Conservation (phyloP, 106 monocot genomes). For the Dendrobium catenatum region DNA sequence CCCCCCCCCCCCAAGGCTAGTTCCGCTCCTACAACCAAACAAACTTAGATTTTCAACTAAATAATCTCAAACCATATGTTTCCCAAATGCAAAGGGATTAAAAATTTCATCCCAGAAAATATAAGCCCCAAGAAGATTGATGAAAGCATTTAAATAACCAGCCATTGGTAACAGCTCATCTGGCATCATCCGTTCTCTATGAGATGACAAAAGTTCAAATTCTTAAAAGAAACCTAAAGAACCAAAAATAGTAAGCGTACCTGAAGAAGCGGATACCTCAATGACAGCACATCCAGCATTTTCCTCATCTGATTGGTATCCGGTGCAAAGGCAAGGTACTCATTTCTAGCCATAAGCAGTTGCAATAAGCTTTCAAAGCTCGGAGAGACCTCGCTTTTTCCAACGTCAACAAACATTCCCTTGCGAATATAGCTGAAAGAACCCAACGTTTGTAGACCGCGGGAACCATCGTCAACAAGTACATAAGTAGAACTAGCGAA, state of each 20-base stretch:
- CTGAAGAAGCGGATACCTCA: constrained; percentile 68
- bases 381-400: constrained; percentile 66
- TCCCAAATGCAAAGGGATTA: not conserved
- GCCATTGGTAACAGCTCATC: not conserved
- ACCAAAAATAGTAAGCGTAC: constrained; percentile 19
- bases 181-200: not conserved
- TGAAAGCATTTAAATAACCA: not conserved
- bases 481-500: not conserved
- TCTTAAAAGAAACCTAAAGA: not conserved
- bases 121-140: not conserved
- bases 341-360: constrained; percentile 29
- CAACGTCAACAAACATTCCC: constrained; percentile 78
- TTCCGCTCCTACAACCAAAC: not conserved
- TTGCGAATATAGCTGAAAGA: constrained; percentile 52
- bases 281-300: constrained; percentile 53
- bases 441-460: not conserved
- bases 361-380: constrained; percentile 51
- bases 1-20: no score
- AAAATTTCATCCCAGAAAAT: not conserved
- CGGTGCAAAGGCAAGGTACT: constrained; percentile 66
- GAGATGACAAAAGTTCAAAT: not conserved
- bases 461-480: not conserved
- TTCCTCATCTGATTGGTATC: constrained; percentile 41
- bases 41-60: not conserved
- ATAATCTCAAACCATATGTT: not conserved